Evolutionary conservation across 2,329 filamentous ascomycete species (phyloP), one percentile per base, ranked within the genome.

Genomic region (Pyrenophora seminiperda): DNA sequence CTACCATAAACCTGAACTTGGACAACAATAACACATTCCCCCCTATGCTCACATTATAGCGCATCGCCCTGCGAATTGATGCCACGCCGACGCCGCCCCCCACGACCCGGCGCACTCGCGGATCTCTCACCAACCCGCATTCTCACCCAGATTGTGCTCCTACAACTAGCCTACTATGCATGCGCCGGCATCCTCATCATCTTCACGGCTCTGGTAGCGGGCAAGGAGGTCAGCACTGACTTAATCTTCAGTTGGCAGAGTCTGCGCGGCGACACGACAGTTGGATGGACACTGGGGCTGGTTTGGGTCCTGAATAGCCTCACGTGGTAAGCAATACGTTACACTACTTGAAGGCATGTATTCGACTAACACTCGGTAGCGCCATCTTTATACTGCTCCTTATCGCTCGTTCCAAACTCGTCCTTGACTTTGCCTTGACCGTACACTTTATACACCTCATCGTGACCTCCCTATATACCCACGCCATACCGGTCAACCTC

Each of bases 401-500:
- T 50, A 85, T 99, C 61, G 86, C 88, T 15, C 90, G 94, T 55
- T 94, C 89, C 39, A 97, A 97, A 73, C 88, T 97, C 53, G 89
- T 97, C 41, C 91, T 91, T 61, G 94, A 99, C 75, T 99, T 97
- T 72, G 90, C 91, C 24, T 78, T 97, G 18, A 96, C 93, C 2
- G 83, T 97, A 14, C 91, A 96, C 76, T 83, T 89, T 71, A 78
- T 96, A 33, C 90, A 96, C 71, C 82, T 96, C 44, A 58, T 94
- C 64, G 74, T 90, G 64, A 89, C 90, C 20, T 87, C 86, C 15
- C 72, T 96, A 27, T 96, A 96, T 74, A 87, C 89, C 3, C 85
- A 85, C 65, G 81, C 83, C 7, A 70, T 97, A 20, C 94, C 94
- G 1, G 80, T 82, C 7, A 87, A 93, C 71, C 76, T 85, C 57